These are phyloP conservation scores for Zoysia matrella DNA, from an alignment of 202 grass and related monocot species.

Conservation along the genomic window DNA sequence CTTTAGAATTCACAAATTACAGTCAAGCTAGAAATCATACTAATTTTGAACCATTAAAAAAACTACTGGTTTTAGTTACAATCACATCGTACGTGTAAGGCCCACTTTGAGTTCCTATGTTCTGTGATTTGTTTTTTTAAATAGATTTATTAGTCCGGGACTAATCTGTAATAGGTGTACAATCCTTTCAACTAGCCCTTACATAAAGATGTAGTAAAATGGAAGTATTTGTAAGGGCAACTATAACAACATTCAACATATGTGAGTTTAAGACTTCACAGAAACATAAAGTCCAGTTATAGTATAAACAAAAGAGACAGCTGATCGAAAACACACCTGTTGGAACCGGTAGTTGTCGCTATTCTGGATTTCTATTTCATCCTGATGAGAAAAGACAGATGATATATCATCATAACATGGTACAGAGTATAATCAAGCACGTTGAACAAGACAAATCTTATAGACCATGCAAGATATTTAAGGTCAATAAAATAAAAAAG, in stretches of 20 bases:
- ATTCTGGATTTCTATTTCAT: slow-evolving; percentile 96
- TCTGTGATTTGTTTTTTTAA: not conserved
- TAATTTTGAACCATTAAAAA: not conserved
- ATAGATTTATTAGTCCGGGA: not conserved
- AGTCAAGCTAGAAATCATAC: not conserved
- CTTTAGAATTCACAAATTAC: not conserved
- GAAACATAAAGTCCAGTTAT: slow-evolving; percentile 11
- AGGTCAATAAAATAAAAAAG: not conserved
- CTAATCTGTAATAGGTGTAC: not conserved
- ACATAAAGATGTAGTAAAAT: not conserved
- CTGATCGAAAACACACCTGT: slow-evolving; percentile 58
- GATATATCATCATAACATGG: slow-evolving; percentile 32
- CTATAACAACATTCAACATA: not conserved
- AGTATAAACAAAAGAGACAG: slow-evolving; percentile 29
- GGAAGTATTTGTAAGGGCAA: not conserved
- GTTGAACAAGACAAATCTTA: not conserved
- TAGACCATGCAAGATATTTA: not conserved
- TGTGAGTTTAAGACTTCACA: not conserved
- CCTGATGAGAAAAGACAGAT: slow-evolving; percentile 50
- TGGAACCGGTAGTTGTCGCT: slow-evolving; percentile 73
- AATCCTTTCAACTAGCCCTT: not conserved
- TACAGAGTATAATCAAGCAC: slow-evolving; percentile 12
- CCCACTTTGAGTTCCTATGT: not conserved
- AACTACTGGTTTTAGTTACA: not conserved
- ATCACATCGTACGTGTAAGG: not conserved